Evolutionary conservation across 768 basidiomycete genomes (phyloP).

Genomic region (Xerocomellus intermedius): DNA sequence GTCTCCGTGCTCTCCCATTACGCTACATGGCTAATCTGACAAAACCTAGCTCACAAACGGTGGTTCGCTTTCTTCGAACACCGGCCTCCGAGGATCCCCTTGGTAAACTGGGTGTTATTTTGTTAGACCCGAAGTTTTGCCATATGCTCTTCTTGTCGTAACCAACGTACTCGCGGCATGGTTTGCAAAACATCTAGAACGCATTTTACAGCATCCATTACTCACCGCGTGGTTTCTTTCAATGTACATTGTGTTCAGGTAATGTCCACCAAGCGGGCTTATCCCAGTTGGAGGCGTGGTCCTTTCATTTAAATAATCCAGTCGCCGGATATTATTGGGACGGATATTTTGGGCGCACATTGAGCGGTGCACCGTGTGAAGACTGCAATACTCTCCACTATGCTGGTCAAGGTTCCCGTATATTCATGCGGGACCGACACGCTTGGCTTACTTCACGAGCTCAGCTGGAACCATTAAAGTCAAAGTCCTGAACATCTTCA

Average conservation of each 20-base stretch:
- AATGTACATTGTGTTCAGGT: not conserved
- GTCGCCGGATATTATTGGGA: conserved; percentile 1
- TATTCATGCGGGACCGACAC: conserved; percentile 2
- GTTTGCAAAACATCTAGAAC: conserved; percentile 6
- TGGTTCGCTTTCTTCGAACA: conserved; percentile 24
- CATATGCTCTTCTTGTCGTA: conserved; percentile 9
- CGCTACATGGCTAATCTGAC: conserved; percentile 1
- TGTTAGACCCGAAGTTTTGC: not conserved
- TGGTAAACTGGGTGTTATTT: conserved; percentile 23
- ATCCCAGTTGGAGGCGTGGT: not conserved
- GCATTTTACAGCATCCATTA: conserved; percentile 1
- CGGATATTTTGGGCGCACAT: not conserved
- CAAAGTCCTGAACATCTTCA: not conserved
- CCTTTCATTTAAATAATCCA: conserved; percentile 2
- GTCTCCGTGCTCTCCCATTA: not conserved
- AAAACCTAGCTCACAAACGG: conserved; percentile 30
- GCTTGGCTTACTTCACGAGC: not conserved
- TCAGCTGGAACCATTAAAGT: not conserved
- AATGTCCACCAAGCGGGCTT: not conserved
- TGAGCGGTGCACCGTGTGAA: conserved; percentile 1
- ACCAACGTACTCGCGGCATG: conserved; percentile 3
- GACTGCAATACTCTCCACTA: too few relatives aligned
- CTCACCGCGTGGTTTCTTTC: not conserved
- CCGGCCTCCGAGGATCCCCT: conserved; percentile 33
- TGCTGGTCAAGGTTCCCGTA: not conserved